Evolutionary conservation across 2,329 filamentous ascomycete genomes (phyloP).

Genomic region (Zasmidium cellare): DNA sequence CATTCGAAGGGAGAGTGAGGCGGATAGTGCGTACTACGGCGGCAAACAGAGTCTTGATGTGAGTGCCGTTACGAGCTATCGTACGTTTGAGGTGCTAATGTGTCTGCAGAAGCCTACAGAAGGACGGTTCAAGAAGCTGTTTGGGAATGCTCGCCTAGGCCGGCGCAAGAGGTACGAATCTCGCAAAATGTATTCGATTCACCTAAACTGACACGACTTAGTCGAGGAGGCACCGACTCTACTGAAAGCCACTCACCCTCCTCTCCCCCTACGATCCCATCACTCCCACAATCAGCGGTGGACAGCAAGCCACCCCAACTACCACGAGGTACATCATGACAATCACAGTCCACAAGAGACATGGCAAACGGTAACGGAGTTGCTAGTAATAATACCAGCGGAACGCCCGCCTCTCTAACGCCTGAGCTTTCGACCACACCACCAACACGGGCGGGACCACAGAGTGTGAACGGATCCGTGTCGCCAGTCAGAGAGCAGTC

Average conservation of each 20-base stretch:
- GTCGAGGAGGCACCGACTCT: constrained; percentile 8
- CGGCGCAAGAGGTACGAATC: constrained; percentile 31
- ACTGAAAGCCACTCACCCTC: neutral
- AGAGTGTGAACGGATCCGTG: constrained; percentile 7
- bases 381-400: constrained; percentile 7
- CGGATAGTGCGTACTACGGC: constrained; percentile 15
- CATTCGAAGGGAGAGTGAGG: constrained; percentile 8
- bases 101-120: constrained; percentile 17
- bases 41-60: constrained; percentile 8
- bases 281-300: constrained; percentile 13
- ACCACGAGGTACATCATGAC: constrained; percentile 22
- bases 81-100: constrained; percentile 9
- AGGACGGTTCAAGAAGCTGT: constrained; percentile 32
- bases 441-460: constrained; percentile 17
- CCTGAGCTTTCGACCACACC: constrained; percentile 24
- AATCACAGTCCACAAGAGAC: constrained; percentile 31
- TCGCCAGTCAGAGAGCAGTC: constrained; percentile 12
- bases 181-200: neutral
- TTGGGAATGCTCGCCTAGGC: constrained; percentile 23
- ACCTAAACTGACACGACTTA: constrained; percentile 11
- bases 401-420: constrained; percentile 12
- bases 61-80: neutral
- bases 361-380: constrained; percentile 19
- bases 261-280: constrained; percentile 9
- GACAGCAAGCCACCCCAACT: constrained; percentile 15